Base-by-base conservation (phyloP, 192 early-diverging fungal genomes). In the Funneliformis mosseae region DNA sequence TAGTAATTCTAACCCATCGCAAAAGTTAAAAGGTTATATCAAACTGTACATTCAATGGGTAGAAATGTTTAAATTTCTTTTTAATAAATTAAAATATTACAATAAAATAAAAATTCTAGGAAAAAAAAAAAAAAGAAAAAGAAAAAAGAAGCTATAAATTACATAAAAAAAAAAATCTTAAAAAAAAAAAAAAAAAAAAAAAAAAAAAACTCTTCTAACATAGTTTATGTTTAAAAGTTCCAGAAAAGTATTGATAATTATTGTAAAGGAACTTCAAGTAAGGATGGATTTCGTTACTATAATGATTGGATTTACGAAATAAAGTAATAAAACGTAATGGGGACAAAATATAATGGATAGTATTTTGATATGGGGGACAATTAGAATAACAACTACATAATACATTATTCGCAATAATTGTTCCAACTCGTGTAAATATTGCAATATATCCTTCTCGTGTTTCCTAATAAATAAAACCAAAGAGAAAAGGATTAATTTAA, bases 351-450 rank as follows among this genome's bases (percentile, higher is more conserved):
- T 25, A 33, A 60, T 75, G 9, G 33, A 75, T 75, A 38, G 27
- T 21, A 38, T 50, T 27, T 33, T 75, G 73, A 18, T 33, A 75
- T 38, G 48, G 48, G 8, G 12, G 11, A 33, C 45, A 50, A 39
- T 8, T 39, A 18, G 48, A 7, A 55, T 75, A 75, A 38, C 48
- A 75, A 50, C 45, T 50, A 60, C 73, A 75, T 7, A 75, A 6
- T 33, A 75, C 48, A 33, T 75, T 39, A 33, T 75, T 27, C 6
- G 73, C 73, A 28, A 75, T 12, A 4, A 75, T 75, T 27, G 73
- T 75, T 25, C 73, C 73, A 7, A 25, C 33, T 12, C 74, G 48
- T 38, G 48, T 75, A 23, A 75, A 75, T 18, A 75, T 59, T 27
- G 16, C 25, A 33, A 75, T 75, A 41, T 75, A 75, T 1, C 74